Evolutionary conservation across 1,284 basidiomycete genomes (phyloP).

Genomic region (Leccinum griseonigrum): DNA sequence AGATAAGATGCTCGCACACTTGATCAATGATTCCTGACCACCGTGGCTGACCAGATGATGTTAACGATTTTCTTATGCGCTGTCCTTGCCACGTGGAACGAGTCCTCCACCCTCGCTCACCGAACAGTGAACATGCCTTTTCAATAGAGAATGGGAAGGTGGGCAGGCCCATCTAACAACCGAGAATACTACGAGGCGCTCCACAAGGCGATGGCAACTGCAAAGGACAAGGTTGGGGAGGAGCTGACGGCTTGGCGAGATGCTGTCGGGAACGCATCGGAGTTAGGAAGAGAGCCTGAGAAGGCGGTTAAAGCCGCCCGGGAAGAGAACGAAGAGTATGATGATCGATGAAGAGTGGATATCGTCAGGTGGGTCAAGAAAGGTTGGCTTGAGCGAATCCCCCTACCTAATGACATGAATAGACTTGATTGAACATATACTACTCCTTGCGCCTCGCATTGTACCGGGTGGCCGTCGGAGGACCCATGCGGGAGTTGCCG

Average conservation of each 20-base stretch:
- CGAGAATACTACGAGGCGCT: slow-evolving; percentile 52
- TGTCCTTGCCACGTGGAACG: slow-evolving; percentile 43
- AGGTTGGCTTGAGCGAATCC: background rate
- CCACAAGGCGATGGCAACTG: slow-evolving; percentile 46
- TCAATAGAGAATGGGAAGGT: slow-evolving; percentile 22
- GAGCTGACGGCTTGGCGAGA: slow-evolving; percentile 71
- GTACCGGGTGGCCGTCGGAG: too few relatives aligned
- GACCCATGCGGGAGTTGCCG: too few relatives aligned
- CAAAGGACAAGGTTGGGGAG: slow-evolving; percentile 52
- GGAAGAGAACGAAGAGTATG: slow-evolving; percentile 33
- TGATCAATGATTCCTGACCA: slow-evolving; percentile 7
- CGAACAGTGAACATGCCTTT: slow-evolving; percentile 27
- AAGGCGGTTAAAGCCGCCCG: slow-evolving; percentile 40
- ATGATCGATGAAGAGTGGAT: background rate
- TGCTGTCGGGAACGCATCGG: slow-evolving; percentile 52
- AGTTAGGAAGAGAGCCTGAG: slow-evolving; percentile 45
- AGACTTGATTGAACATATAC: background rate
- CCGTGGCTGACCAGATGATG: slow-evolving; percentile 29
- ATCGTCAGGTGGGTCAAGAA: background rate
- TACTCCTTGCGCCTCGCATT: background rate
- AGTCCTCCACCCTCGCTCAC: slow-evolving; percentile 20
- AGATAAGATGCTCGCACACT: background rate
- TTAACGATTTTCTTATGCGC: slow-evolving; percentile 49
- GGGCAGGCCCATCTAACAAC: background rate
- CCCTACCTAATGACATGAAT: background rate